phyloP scores from a whole-genome alignment of 2,329 filamentous ascomycete genomes.

The Diaporthe sp. region DNA sequence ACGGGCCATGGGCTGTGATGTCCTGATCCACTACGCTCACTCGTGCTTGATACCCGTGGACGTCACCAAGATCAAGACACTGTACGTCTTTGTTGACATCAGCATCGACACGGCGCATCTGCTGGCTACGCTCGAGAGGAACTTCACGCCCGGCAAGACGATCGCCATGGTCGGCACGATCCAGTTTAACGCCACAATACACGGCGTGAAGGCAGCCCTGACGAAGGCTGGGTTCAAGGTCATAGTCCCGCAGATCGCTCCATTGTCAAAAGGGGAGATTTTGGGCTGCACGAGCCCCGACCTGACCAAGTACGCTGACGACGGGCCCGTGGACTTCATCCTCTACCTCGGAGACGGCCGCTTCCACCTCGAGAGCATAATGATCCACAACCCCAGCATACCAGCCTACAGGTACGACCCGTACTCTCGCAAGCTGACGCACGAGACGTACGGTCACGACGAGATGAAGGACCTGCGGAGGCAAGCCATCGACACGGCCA shows the following conservation, averaged over 20 bases:
- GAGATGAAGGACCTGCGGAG: slow-evolving; percentile 89
- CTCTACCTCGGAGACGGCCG: slow-evolving; percentile 93
- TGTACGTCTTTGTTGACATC: slow-evolving; percentile 99
- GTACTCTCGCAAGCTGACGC: slow-evolving; percentile 91
- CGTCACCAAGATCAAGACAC: slow-evolving; percentile 94
- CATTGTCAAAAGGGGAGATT: slow-evolving; percentile 94
- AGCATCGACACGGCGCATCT: slow-evolving; percentile 93
- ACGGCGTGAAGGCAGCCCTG: slow-evolving; percentile 83
- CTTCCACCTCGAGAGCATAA: slow-evolving; percentile 97
- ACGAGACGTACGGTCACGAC: slow-evolving; percentile 91
- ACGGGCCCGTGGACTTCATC: slow-evolving; percentile 76
- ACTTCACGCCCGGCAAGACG: slow-evolving; percentile 87
- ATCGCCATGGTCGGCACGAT: slow-evolving; percentile 97
- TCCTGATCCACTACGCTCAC: slow-evolving; percentile 97
- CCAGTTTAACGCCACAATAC: slow-evolving; percentile 97
- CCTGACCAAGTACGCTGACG: slow-evolving; percentile 45
- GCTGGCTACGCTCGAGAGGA: slow-evolving; percentile 87
- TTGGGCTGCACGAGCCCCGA: slow-evolving; percentile 94
- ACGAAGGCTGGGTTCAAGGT: slow-evolving; percentile 89
- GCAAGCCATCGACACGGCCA: slow-evolving; percentile 82
- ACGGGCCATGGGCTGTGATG: slow-evolving; percentile 90
- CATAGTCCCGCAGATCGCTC: slow-evolving; percentile 91
- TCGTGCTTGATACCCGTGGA: slow-evolving; percentile 97
- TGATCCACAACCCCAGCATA: slow-evolving; percentile 96
- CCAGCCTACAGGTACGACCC: slow-evolving; percentile 97